Percentiles rank a stretch among this genome's conserved stretches.
Evolutionary conservation across 2,329 filamentous ascomycete genomes (phyloP).

Genomic region (Herpotrichia juniperi): DNA sequence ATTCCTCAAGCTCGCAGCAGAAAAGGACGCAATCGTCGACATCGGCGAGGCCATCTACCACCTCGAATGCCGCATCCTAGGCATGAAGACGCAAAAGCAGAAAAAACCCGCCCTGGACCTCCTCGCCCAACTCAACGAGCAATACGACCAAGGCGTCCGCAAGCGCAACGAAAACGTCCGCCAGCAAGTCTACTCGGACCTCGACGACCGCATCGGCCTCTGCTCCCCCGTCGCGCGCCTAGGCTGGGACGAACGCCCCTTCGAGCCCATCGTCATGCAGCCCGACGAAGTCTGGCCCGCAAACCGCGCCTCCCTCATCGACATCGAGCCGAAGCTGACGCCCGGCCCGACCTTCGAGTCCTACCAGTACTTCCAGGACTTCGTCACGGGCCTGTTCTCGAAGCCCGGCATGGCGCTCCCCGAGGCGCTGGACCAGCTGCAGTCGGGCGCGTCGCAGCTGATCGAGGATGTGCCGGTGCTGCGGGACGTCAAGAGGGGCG

Average conservation of each 20-base stretch:
- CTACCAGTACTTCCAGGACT: conserved; percentile 36
- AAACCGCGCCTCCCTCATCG: conserved; percentile 64
- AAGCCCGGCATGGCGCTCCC: conserved; percentile 11
- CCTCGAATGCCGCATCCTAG: conserved; percentile 33
- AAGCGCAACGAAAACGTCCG: conserved; percentile 10
- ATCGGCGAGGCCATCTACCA: conserved; percentile 33
- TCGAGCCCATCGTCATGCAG: conserved; percentile 69
- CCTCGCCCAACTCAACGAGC: conserved; percentile 48
- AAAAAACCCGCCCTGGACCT: conserved; percentile 40
- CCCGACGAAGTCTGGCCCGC: conserved; percentile 71
- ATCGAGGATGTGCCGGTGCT: conserved; percentile 32
- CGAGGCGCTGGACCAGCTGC: conserved; percentile 33
- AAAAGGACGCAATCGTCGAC: conserved; percentile 25
- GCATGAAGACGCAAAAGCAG: conserved; percentile 23
- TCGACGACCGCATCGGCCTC: conserved; percentile 38
- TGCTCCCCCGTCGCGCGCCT: conserved; percentile 28
- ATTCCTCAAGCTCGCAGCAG: neutral
- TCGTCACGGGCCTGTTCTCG: conserved; percentile 25
- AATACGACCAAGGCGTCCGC: conserved; percentile 13
- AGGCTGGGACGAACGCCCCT: conserved; percentile 71
- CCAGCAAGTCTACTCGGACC: conserved; percentile 11
- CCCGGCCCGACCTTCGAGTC: conserved; percentile 17
- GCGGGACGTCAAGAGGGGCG: conserved; percentile 37
- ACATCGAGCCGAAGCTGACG: conserved; percentile 65
- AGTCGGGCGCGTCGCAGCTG: conserved; percentile 34